These are phyloP conservation scores for Vitis vinifera DNA, from an alignment of 164 flowering plant species.

Conservation along the genomic window DNA sequence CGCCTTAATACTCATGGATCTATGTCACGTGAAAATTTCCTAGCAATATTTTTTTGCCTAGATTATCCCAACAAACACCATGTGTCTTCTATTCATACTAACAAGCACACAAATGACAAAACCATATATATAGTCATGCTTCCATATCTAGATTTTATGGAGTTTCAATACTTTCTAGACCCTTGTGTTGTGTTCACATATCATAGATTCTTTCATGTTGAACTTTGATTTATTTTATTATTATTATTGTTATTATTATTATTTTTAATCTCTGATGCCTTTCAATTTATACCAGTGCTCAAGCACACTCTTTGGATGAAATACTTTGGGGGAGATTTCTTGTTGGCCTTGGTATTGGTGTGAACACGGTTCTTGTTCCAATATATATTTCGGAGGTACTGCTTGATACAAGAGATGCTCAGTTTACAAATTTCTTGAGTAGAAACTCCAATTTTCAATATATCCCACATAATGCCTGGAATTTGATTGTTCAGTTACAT, in stretches of 20 bases:
- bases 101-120: not conserved
- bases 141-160: not conserved
- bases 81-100: too few relatives aligned
- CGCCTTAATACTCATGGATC: too few relatives aligned
- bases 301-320: conserved; percentile 73
- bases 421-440: not conserved
- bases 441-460: not conserved
- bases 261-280: not conserved
- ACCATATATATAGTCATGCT: not conserved
- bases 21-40: too few relatives aligned
- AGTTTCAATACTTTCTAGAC: not conserved
- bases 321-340: conserved; percentile 77
- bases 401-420: not conserved
- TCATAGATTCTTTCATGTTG: not conserved
- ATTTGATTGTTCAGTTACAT: not conserved
- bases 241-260: too few relatives aligned
- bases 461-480: not conserved
- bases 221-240: not conserved
- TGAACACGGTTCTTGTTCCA: conserved; percentile 83
- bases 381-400: conserved; percentile 80
- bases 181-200: not conserved
- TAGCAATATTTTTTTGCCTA: too few relatives aligned
- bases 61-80: too few relatives aligned
- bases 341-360: conserved; percentile 90
- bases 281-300: conserved; percentile 53